These are phyloP conservation scores for Yarrowia sp. DNA, from an alignment of 805 yeast species.

Conservation along the genomic window DNA sequence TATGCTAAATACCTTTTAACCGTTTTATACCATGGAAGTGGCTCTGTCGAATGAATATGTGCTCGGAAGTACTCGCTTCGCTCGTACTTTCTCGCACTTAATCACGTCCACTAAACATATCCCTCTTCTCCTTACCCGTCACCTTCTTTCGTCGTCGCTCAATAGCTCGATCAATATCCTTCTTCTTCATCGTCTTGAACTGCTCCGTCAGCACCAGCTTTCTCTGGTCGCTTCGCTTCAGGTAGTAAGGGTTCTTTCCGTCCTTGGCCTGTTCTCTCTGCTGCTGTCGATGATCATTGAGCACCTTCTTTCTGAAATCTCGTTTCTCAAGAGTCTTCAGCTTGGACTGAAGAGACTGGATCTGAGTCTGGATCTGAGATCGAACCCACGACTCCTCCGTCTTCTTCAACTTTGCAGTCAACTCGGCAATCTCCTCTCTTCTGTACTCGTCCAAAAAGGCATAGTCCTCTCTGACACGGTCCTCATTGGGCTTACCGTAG, in stretches of 20 bases:
- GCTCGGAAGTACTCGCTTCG: background rate
- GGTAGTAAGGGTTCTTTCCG: constrained; percentile 69
- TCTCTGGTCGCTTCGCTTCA: constrained; percentile 41
- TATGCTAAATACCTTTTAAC: background rate
- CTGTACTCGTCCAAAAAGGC: constrained; percentile 85
- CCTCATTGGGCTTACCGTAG: constrained; percentile 74
- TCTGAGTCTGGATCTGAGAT: constrained; percentile 40
- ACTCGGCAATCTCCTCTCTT: constrained; percentile 61
- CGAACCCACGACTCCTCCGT: constrained; percentile 37
- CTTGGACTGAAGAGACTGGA: constrained; percentile 39
- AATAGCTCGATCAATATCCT: constrained; percentile 38
- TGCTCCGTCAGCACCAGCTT: constrained; percentile 41
- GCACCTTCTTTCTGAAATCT: constrained; percentile 68
- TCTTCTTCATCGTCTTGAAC: constrained; percentile 41
- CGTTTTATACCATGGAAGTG: too few relatives aligned
- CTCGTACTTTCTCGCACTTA: background rate
- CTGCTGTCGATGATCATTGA: constrained; percentile 68
- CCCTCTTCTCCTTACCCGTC: constrained; percentile 42
- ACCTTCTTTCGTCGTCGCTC: constrained; percentile 42
- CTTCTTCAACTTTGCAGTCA: constrained; percentile 48
- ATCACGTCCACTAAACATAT: constrained; percentile 30
- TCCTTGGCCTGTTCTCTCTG: constrained; percentile 68
- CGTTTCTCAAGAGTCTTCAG: constrained; percentile 68
- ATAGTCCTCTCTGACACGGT: constrained; percentile 70
- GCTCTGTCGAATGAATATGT: too few relatives aligned